A percentile compares a stretch with the other conserved stretches of the same genome.
phyloP scores from a whole-genome alignment of 1,284 basidiomycete species.

The Ceratobasidium sp. region DNA sequence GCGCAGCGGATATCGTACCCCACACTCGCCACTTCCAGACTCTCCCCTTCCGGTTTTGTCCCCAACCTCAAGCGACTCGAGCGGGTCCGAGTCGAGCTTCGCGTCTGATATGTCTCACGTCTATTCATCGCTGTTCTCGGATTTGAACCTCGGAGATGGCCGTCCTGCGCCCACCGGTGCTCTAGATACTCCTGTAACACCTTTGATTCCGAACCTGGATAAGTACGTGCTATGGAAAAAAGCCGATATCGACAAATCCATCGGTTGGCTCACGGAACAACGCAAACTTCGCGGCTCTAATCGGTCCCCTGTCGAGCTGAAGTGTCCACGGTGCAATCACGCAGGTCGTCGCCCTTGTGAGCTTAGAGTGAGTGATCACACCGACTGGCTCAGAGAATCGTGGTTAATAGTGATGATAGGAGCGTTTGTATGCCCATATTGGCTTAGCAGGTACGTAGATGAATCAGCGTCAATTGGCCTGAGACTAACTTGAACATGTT shows the following conservation, averaged over 20 bases:
- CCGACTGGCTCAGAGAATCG: background rate
- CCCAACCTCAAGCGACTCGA: constrained; percentile 7
- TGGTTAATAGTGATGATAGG: background rate
- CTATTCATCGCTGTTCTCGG: background rate
- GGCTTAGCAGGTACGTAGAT: background rate
- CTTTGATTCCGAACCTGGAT: background rate
- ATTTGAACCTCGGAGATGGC: background rate
- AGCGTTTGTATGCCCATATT: background rate
- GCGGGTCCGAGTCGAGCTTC: background rate
- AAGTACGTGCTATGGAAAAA: background rate
- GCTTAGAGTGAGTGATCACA: background rate
- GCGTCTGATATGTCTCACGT: background rate
- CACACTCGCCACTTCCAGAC: background rate
- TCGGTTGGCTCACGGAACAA: background rate
- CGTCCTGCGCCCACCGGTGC: background rate
- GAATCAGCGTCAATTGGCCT: background rate
- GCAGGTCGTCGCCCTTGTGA: background rate
- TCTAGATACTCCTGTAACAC: background rate
- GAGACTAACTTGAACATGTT: background rate
- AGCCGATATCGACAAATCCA: background rate
- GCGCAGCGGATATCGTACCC: background rate
- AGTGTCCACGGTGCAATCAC: background rate
- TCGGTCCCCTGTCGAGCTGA: background rate
- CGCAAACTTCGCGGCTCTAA: background rate
- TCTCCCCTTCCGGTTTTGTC: background rate